phyloP scores from a whole-genome alignment of 345 rosid species.

The Lumnitzera racemosa region DNA sequence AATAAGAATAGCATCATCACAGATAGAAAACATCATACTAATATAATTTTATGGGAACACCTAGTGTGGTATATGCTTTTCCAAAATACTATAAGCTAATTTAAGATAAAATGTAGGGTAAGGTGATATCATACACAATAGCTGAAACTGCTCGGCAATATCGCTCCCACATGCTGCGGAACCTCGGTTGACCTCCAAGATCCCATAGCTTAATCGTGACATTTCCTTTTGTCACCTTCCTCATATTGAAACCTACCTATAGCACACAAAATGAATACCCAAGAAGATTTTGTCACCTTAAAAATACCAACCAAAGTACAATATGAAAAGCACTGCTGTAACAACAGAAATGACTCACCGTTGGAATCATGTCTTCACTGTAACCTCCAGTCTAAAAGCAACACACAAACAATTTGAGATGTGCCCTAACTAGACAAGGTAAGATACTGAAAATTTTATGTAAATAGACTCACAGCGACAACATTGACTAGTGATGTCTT shows the following conservation, averaged over 20 bases:
- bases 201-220: conserved; percentile 95
- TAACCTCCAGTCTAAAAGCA: conserved; percentile 70
- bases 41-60: too few relatives aligned
- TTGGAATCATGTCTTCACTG: conserved; percentile 91
- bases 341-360: conserved; percentile 33
- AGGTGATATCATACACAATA: conserved; percentile 45
- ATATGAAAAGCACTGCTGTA: conserved; percentile 4
- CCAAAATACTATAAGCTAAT: not conserved
- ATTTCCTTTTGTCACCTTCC: conserved; percentile 92
- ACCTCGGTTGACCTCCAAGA: conserved; percentile 94
- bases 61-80: too few relatives aligned
- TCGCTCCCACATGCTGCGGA: conserved; percentile 97
- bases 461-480: conserved; percentile 50
- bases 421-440: conserved; percentile 6
- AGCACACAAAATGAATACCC: not conserved
- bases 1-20: too few relatives aligned
- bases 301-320: not conserved
- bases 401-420: conserved; percentile 14
- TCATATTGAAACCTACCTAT: conserved; percentile 94
- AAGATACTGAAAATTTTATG: conserved; percentile 1
- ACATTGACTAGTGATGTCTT: conserved; percentile 83
- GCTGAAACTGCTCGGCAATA: conserved; percentile 90
- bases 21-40: too few relatives aligned
- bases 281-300: not conserved
- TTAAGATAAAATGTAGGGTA: not conserved